Percentiles rank a stretch among this genome's conserved stretches.
These are phyloP conservation scores for Eudorina sp. DNA, from an alignment of 139 green algal species.

Conservation along the genomic window DNA sequence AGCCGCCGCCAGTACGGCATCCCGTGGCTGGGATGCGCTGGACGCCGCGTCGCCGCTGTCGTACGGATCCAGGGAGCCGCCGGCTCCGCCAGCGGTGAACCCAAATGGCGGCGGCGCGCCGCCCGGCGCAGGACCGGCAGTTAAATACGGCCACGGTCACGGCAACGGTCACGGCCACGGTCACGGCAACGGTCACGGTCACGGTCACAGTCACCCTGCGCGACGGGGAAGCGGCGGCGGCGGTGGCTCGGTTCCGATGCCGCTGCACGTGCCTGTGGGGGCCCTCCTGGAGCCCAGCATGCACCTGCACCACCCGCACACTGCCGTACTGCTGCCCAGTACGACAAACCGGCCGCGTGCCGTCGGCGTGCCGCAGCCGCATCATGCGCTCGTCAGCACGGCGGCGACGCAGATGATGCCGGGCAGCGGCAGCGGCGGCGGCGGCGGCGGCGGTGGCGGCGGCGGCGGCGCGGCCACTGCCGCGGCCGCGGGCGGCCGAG, in stretches of 20 bases:
- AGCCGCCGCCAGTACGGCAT: neutral
- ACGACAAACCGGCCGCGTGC: neutral
- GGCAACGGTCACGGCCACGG: neutral
- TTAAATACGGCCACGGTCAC: neutral
- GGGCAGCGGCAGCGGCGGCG: neutral
- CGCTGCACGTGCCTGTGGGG: neutral
- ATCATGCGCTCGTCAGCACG: neutral
- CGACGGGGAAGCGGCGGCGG: neutral
- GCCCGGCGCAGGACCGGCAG: neutral
- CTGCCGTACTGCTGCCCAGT: neutral
- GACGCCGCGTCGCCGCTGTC: neutral
- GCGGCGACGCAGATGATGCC: neutral
- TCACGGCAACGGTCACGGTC: neutral
- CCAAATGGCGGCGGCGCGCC: neutral
- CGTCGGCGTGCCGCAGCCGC: neutral
- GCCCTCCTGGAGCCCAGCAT: neutral
- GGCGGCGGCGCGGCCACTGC: neutral
- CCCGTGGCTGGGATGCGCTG: neutral
- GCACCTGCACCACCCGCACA: neutral
- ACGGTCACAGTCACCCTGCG: neutral
- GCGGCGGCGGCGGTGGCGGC: neutral
- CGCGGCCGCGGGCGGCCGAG: too few species aligned
- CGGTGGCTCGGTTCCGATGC: neutral
- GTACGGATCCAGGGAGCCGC: neutral
- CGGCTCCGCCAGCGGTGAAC: neutral